phyloP scores from a whole-genome alignment of 352 stramenopile genomes.

The Stramenopiles sp. region DNA sequence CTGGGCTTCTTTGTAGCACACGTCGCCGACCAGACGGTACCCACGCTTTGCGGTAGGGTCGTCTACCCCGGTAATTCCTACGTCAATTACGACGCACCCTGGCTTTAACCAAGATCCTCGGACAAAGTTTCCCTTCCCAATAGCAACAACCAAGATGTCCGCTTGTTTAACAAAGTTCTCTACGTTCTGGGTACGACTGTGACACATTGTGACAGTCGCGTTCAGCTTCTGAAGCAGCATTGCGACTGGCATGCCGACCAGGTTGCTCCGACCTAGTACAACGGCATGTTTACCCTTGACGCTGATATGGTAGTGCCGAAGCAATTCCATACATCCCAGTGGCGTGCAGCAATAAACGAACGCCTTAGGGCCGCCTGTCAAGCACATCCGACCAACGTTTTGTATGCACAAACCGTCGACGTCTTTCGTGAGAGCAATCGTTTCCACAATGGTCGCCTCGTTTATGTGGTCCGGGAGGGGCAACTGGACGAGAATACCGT shows the following conservation, averaged over 20 bases:
- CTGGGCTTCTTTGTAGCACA: constrained; percentile 54
- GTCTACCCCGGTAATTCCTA: constrained; percentile 93
- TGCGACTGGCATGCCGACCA: constrained; percentile 87
- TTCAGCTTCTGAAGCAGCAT: constrained; percentile 82
- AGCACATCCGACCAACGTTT: constrained; percentile 81
- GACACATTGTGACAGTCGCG: constrained; percentile 90
- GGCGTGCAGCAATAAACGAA: constrained; percentile 85
- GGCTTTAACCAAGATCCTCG: constrained; percentile 84
- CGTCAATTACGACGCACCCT: constrained; percentile 88
- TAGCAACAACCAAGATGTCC: constrained; percentile 90
- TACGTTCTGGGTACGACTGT: constrained; percentile 76
- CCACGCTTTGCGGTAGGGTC: constrained; percentile 44
- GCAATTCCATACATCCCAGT: constrained; percentile 80
- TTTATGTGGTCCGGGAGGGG: constrained; percentile 77
- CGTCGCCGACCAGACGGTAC: constrained; percentile 91
- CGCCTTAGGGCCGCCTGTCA: constrained; percentile 52
- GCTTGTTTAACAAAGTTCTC: constrained; percentile 54
- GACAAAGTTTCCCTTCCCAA: constrained; percentile 80
- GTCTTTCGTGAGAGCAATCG: constrained; percentile 82
- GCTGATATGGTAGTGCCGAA: constrained; percentile 60
- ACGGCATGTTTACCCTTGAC: constrained; percentile 81
- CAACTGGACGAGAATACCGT: constrained; percentile 64
- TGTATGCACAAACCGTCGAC: constrained; percentile 92
- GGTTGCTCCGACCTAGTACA: constrained; percentile 85
- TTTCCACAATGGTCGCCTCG: constrained; percentile 68